Conservation (phyloP, 305 asterid genomes). For the Withania somnifera region DNA sequence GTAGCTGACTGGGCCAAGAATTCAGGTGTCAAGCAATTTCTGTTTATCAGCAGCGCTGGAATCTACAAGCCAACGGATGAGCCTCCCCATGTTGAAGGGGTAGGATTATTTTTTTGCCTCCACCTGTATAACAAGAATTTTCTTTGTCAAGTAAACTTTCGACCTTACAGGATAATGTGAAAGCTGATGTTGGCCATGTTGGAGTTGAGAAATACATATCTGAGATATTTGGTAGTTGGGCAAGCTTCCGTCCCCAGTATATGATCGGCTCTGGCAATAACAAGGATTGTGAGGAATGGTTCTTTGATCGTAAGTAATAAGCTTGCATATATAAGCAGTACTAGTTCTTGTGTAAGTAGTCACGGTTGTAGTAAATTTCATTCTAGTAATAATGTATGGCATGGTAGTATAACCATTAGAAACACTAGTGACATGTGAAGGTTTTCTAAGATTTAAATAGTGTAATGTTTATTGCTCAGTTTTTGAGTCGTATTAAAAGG, state of each 20-base stretch:
- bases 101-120: constrained; percentile 10
- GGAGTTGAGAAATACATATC: constrained; percentile 75
- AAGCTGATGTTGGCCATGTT: constrained; percentile 89
- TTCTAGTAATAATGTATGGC: background rate
- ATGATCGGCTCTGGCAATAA: constrained; percentile 96
- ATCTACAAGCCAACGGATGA: constrained; percentile 86
- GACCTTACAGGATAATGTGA: constrained; percentile 63
- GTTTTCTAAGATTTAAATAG: background rate
- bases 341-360: background rate
- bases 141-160: background rate
- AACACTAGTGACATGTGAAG: background rate
- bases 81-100: constrained; percentile 98
- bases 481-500: background rate
- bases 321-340: background rate
- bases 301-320: constrained; percentile 74
- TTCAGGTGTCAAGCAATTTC: constrained; percentile 59
- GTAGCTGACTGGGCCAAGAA: constrained; percentile 95
- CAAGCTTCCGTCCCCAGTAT: constrained; percentile 87
- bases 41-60: constrained; percentile 94
- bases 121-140: background rate
- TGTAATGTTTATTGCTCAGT: background rate
- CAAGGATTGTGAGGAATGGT: constrained; percentile 98
- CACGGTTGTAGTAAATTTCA: background rate
- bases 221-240: constrained; percentile 58
- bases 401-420: background rate